phyloP scores from a whole-genome alignment of 2,329 filamentous ascomycete species.

The Xylaria multiplex region DNA sequence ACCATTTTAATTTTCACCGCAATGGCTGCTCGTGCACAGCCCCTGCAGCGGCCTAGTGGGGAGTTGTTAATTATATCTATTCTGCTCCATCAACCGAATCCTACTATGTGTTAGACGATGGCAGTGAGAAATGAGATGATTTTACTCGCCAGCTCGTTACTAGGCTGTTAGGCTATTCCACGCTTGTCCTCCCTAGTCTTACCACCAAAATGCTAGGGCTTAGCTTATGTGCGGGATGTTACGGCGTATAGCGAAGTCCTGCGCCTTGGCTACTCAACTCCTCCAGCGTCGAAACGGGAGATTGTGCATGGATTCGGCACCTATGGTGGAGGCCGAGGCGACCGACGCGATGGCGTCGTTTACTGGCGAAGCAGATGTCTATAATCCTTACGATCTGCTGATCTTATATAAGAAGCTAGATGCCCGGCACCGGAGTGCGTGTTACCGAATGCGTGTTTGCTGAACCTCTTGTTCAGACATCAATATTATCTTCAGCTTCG shows the following conservation, averaged over 20 bases:
- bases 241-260: conserved; percentile 2
- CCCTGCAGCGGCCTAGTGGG: conserved; percentile 13
- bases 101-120: not conserved
- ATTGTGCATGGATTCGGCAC: conserved; percentile 14
- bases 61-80: conserved; percentile 22
- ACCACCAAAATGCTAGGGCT: conserved; percentile 16
- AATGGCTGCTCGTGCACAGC: conserved; percentile 6
- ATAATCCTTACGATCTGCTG: not conserved
- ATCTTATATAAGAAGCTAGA: conserved; percentile 9
- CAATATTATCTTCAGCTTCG: not conserved
- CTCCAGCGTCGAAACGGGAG: conserved; percentile 6
- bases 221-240: conserved; percentile 16
- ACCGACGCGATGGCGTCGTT: not conserved
- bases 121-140: not conserved
- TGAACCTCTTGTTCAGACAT: conserved; percentile 1
- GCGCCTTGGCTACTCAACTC: conserved; percentile 14
- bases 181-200: not conserved
- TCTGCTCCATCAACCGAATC: conserved; percentile 1
- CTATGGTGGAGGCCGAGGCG: conserved; percentile 2
- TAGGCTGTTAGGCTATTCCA: not conserved
- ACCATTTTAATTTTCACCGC: not conserved
- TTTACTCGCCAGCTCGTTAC: not conserved
- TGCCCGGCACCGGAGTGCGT: not conserved
- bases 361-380: not conserved
- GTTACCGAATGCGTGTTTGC: not conserved